phyloP scores from a whole-genome alignment of 225 moss, liverwort and hornwort genomes.

The Sphagnum contortum region DNA sequence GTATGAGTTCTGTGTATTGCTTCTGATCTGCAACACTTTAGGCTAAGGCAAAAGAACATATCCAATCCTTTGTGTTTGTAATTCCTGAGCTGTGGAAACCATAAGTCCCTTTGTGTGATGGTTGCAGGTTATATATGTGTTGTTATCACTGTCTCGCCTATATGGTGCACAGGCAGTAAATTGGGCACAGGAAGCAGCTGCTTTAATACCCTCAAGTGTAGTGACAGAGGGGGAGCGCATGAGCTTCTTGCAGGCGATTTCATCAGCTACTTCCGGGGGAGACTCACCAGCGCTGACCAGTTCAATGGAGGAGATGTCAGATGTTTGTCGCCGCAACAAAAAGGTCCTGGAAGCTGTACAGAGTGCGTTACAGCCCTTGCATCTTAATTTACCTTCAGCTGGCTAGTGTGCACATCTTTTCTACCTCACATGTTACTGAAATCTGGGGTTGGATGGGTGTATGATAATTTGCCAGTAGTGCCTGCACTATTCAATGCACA shows the following conservation, averaged over 20 bases:
- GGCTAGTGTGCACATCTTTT: slow-evolving; percentile 12
- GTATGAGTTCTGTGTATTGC: too few species aligned
- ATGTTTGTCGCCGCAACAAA: slow-evolving; percentile 84
- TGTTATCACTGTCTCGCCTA: slow-evolving; percentile 59
- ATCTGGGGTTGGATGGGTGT: too few species aligned
- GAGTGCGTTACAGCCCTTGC: slow-evolving; percentile 61
- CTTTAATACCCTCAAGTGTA: slow-evolving; percentile 61
- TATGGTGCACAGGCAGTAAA: slow-evolving; percentile 70
- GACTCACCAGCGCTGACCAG: slow-evolving; percentile 41
- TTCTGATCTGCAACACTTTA: too few species aligned
- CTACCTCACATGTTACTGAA: too few species aligned
- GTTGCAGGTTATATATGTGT: slow-evolving; percentile 51
- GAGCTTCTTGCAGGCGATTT: slow-evolving; percentile 73
- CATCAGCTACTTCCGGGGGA: slow-evolving; percentile 36
- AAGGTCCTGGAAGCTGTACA: slow-evolving; percentile 74
- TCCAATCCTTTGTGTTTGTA: too few species aligned
- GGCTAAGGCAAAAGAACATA: too few species aligned
- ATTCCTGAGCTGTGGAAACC: too few species aligned
- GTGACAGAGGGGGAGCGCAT: slow-evolving; percentile 61
- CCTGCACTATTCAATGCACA: too few species aligned
- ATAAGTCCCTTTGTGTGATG: too few species aligned
- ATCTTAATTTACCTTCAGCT: slow-evolving; percentile 28
- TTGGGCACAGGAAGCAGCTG: slow-evolving; percentile 77
- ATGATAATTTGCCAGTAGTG: too few species aligned
- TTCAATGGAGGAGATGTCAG: slow-evolving; percentile 81